A percentile compares a stretch with the other conserved stretches of the same genome.
These are phyloP conservation scores for Arthrobotrys iridis DNA, from an alignment of 2,329 filamentous ascomycete genomes.

Conservation along the genomic window DNA sequence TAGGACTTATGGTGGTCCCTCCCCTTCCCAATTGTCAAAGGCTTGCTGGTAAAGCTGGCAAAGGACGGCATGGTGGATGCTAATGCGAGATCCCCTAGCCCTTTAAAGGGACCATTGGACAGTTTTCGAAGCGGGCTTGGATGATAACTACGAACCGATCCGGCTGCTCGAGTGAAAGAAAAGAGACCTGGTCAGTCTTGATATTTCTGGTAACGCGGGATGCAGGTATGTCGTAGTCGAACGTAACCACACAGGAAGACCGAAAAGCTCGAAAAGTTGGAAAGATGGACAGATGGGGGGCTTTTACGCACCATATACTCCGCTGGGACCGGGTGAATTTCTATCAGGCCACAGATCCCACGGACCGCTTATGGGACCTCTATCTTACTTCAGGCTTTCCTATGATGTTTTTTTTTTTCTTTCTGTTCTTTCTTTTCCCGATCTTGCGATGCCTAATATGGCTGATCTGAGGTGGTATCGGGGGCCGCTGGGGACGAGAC, in stretches of 20 bases:
- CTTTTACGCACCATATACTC: constrained; percentile 34
- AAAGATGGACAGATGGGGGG: constrained; percentile 7
- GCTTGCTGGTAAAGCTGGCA: constrained; percentile 49
- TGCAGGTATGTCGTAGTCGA: constrained; percentile 35
- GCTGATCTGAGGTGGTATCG: constrained; percentile 52
- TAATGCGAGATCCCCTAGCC: constrained; percentile 46
- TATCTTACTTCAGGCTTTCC: too few species aligned
- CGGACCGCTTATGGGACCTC: neutral
- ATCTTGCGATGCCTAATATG: constrained; percentile 32
- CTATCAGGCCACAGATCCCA: constrained; percentile 41
- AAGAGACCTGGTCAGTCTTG: constrained; percentile 39
- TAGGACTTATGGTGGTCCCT: constrained; percentile 44
- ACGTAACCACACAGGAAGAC: neutral
- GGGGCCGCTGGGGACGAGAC: constrained; percentile 39
- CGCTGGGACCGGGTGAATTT: constrained; percentile 39
- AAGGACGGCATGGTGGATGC: constrained; percentile 50
- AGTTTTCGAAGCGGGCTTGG: constrained; percentile 1
- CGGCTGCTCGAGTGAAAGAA: constrained; percentile 11
- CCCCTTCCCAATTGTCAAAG: constrained; percentile 40
- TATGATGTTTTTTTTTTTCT: too few species aligned
- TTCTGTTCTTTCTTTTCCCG: constrained; percentile 18
- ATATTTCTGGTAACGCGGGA: constrained; percentile 50
- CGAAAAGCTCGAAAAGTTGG: constrained; percentile 3
- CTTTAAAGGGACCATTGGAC: constrained; percentile 48
- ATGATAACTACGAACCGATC: neutral